These are phyloP conservation scores for Penicillium paradoxum DNA, from an alignment of 495 filamentous ascomycete species.

Conservation along the genomic window DNA sequence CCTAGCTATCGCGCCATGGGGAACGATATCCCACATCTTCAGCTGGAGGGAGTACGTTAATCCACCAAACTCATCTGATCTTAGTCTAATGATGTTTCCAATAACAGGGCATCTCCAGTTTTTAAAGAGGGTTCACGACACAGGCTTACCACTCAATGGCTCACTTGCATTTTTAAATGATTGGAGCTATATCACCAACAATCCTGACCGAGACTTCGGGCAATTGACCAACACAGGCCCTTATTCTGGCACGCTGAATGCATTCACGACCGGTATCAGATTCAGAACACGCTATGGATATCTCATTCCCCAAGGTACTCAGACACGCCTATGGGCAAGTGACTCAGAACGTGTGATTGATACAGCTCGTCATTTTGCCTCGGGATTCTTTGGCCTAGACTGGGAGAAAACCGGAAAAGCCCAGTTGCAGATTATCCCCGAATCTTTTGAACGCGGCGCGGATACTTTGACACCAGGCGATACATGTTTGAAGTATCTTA, in stretches of 20 bases:
- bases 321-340: slow-evolving; percentile 51
- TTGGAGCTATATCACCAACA: slow-evolving; percentile 52
- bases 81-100: not conserved
- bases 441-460: slow-evolving; percentile 43
- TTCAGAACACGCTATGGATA: slow-evolving; percentile 51
- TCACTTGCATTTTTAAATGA: slow-evolving; percentile 50
- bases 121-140: slow-evolving; percentile 39
- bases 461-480: slow-evolving; percentile 57
- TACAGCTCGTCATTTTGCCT: slow-evolving; percentile 52
- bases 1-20: slow-evolving; percentile 55
- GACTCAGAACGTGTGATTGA: slow-evolving; percentile 53
- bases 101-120: slow-evolving; percentile 47
- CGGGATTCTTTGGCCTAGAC: slow-evolving; percentile 53
- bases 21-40: slow-evolving; percentile 54
- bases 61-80: not conserved
- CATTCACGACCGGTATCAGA: slow-evolving; percentile 54
- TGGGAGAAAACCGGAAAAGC: slow-evolving; percentile 35
- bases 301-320: slow-evolving; percentile 26
- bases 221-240: slow-evolving; percentile 56
- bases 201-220: slow-evolving; percentile 39
- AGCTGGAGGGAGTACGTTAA: slow-evolving; percentile 47
- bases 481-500: slow-evolving; percentile 49
- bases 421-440: slow-evolving; percentile 48
- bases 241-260: slow-evolving; percentile 50
- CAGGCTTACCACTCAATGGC: slow-evolving; percentile 40